Base-by-base conservation (phyloP, 139 green algal genomes). In the Asterochloris erici region DNA sequence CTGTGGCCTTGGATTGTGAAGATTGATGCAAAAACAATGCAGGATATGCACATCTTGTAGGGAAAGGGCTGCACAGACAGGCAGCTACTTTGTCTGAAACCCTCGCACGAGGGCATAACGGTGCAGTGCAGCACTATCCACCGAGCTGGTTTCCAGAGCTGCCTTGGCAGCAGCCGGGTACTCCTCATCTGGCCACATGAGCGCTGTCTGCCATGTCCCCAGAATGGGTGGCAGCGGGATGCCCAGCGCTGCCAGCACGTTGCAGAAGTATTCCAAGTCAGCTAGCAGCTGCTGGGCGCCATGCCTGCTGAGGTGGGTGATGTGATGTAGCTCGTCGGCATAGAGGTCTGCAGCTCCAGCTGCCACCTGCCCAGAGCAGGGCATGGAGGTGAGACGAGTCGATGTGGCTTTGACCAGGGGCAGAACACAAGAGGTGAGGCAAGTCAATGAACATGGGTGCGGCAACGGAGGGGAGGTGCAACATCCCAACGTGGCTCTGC, bases 211-310 rank as follows among this genome's bases (percentile, higher is more conserved):
- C 87, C 92, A 88, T 60, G 93, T 96, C 10, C 86, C 86, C 68
- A 98, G 87, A 14, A 75, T 61, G 9, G 91, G 69, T 14, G 93
- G 91, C 26, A 93, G 86, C 21, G 83, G 81, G 27, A 97, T 89
- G 14, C 92, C 92, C 68, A 98, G 89, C 28, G 96, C 96, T 23
- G 83, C 81, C 83, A 98, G 91, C 38, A 98, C 92, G 81, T 98
- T 98, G 83, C 85, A 91, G 61, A 98, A 95, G 93, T 98, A 98
- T 84, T 98, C 96, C 62, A 96, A 84, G 82, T 98, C 96, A 14
- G 94, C 94, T 6, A 91, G 87, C 69, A 98, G 89, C 91, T 98
- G 96, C n/a, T 74, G 85, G 0, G 90, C 89, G 54, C 94, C 94
- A 24, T 88, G 75, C 0, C 81, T 68, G 24, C 74, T 87, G 17